Evolutionary conservation across 352 stramenopile species (phyloP), one percentile per base, ranked within the genome.

Genomic region (Globisporangium sylvaticum): DNA sequence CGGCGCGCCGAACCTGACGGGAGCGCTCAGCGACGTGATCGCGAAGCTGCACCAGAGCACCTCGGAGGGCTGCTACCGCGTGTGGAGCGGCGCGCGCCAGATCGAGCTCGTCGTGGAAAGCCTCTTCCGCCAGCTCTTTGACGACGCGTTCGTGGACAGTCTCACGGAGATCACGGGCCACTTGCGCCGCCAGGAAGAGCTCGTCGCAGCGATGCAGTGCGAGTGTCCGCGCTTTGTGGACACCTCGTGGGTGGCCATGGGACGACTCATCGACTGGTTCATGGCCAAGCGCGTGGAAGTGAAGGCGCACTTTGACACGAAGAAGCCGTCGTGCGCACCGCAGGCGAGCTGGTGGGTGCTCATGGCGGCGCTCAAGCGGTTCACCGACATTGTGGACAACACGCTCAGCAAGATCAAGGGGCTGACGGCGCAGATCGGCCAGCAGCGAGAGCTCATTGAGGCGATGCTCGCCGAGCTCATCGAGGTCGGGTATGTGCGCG

Each of bases 291-390:
- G 66, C 0, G 29, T 37, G 7, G 59, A 42, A 3, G 66, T 71
- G 52, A 62, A 71, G 54, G 48, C 20, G 20, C 37, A 71, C 42
- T 67, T 66, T 46, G 60, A 71, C 66, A 7, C 32, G n/a, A 52
- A 58, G 58, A 37, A 58, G 53, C 59, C 66, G 27, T 29, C 66
- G 25, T 67, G 66, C 18, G 59, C 66, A 12, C 66, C 66, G 9
- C 20, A 34, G 6, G 18, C 46, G 9, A 59, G 29, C 7, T 69
- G 56, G 57, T 69, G 58, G 57, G 57, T 69, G 44, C 58, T 69
- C 65, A 65, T 69, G 65, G 65, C 65, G 22, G 65, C 57, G 27
- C 48, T 69, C 14, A 69, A 69, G 46, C 65, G 65, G 31, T 69
- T 65, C 48, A 32, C 37, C 10, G 57, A 69, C 58, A 65, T 58